phyloP scores from a whole-genome alignment of 768 basidiomycete species.

The Russula virescens region DNA sequence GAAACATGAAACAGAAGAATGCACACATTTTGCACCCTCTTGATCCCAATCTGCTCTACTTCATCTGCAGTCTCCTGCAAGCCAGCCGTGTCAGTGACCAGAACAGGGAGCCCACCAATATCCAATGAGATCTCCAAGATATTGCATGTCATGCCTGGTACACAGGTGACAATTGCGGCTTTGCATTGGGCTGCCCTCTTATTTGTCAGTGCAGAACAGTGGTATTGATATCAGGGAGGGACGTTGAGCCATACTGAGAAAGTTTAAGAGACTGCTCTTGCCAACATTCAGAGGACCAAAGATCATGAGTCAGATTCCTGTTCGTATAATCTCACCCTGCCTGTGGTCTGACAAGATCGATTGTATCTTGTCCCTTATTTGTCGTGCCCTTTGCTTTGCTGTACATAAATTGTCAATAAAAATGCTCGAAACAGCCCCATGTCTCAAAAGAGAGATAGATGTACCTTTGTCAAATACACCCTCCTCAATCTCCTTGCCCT shows the following conservation, averaged over 20 bases:
- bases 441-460: conserved; percentile 13
- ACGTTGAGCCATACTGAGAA: conserved; percentile 47
- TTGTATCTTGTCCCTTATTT: conserved; percentile 47
- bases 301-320: conserved; percentile 77
- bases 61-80: conserved; percentile 60
- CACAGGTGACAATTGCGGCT: conserved; percentile 82
- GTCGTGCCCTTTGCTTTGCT: conserved; percentile 51
- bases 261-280: conserved; percentile 87
- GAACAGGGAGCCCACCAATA: conserved; percentile 79
- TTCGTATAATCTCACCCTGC: conserved; percentile 77
- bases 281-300: conserved; percentile 93
- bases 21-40: conserved; percentile 64
- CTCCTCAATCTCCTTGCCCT: conserved; percentile 87
- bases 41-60: conserved; percentile 78
- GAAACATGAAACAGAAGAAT: conserved; percentile 27
- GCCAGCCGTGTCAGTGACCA: conserved; percentile 84
- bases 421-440: background rate
- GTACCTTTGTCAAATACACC: conserved; percentile 70
- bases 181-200: conserved; percentile 62
- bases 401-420: background rate
- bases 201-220: background rate
- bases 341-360: conserved; percentile 62
- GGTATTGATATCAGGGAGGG: background rate
- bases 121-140: conserved; percentile 81
- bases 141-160: conserved; percentile 88